phyloP scores from a whole-genome alignment of 495 filamentous ascomycete species.

The Antarctomyces pellizariae region DNA sequence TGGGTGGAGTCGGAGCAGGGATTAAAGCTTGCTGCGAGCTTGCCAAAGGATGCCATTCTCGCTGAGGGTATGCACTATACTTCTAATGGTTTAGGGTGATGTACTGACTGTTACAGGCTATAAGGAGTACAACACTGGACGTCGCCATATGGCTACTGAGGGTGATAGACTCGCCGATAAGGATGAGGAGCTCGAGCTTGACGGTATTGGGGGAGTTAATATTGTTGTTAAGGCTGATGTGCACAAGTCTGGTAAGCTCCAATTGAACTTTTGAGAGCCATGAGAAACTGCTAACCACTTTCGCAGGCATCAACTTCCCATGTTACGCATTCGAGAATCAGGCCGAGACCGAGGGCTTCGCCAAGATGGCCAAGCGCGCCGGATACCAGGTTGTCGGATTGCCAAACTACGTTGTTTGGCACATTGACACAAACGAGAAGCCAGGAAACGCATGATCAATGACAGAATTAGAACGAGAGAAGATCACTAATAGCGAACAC shows the following conservation, averaged over 20 bases:
- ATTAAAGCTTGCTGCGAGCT: slow-evolving; percentile 39
- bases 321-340: slow-evolving; percentile 96
- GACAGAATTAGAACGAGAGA: too few relatives aligned
- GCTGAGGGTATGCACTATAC: slow-evolving; percentile 42
- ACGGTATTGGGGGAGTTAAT: slow-evolving; percentile 92
- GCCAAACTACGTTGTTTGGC: slow-evolving; percentile 97
- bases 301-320: slow-evolving; percentile 86
- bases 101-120: slow-evolving; percentile 33
- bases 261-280: neutral
- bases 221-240: slow-evolving; percentile 96
- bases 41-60: slow-evolving; percentile 60
- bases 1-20: slow-evolving; percentile 87
- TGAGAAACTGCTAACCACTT: slow-evolving; percentile 1
- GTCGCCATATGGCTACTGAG: slow-evolving; percentile 65
- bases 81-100: slow-evolving; percentile 2
- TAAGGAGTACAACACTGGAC: slow-evolving; percentile 73
- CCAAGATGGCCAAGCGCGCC: slow-evolving; percentile 93
- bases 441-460: slow-evolving; percentile 43
- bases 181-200: slow-evolving; percentile 71
- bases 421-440: slow-evolving; percentile 97
- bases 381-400: slow-evolving; percentile 82
- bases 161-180: slow-evolving; percentile 83
- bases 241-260: slow-evolving; percentile 57
- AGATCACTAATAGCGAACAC: too few relatives aligned
- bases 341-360: slow-evolving; percentile 95